Evolutionary conservation across 495 filamentous ascomycete species (phyloP).

Genomic region (Cairneyella variabilis): DNA sequence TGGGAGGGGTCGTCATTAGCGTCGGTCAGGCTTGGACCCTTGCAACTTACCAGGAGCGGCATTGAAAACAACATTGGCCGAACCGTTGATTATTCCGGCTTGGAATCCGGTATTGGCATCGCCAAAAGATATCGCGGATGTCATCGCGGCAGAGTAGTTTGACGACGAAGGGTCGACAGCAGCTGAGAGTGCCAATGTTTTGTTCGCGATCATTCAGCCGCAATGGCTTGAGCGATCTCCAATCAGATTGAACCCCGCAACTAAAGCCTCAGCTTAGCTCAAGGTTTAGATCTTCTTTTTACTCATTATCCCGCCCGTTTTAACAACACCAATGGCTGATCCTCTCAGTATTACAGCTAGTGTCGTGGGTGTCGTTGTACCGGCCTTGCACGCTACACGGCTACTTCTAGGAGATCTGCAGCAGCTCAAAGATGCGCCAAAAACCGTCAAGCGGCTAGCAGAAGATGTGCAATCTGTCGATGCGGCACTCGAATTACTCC

Average conservation of each 20-base stretch:
- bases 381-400: conserved; percentile 34
- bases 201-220: conserved; percentile 13
- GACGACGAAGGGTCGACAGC: conserved; percentile 11
- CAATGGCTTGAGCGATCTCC: conserved; percentile 5
- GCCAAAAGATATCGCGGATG: conserved; percentile 28
- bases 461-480: conserved; percentile 32
- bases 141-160: conserved; percentile 11
- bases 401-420: conserved; percentile 35
- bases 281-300: conserved; percentile 3
- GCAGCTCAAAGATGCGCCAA: conserved; percentile 36
- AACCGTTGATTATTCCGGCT: conserved; percentile 27
- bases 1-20: conserved; percentile 17
- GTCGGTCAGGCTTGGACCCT: neutral
- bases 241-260: conserved; percentile 12
- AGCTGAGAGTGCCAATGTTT: conserved; percentile 16
- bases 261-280: conserved; percentile 9
- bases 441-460: conserved; percentile 29
- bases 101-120: conserved; percentile 27
- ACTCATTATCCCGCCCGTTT: too few relatives aligned
- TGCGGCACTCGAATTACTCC: conserved; percentile 31
- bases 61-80: conserved; percentile 31
- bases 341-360: conserved; percentile 35
- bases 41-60: conserved; percentile 1
- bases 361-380: conserved; percentile 33
- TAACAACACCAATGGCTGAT: conserved; percentile 33